A percentile compares a stretch with the other conserved stretches of the same genome.
Conservation (phyloP, 345 rosid species). For the Populus pruinosa region DNA sequence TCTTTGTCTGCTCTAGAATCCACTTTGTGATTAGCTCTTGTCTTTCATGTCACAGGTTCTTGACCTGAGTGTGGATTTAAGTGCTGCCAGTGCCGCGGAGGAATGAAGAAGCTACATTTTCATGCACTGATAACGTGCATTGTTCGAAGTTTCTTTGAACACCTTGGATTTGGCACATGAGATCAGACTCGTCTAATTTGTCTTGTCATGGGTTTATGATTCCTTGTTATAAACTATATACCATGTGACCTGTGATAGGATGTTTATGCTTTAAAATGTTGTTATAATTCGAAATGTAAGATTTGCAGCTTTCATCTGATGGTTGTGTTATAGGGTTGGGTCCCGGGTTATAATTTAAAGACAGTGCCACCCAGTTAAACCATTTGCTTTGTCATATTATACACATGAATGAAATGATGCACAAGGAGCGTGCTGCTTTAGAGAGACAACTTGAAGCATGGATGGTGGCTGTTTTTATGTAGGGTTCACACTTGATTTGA, state of each 20-base stretch:
- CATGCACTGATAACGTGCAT: neutral
- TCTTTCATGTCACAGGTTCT: constrained; percentile 42
- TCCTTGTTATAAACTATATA: neutral
- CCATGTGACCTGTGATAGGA: constrained; percentile 3
- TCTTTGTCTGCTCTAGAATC: neutral
- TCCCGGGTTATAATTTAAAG: neutral
- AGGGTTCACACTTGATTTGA: too few species aligned
- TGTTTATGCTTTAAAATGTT: neutral
- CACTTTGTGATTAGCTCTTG: neutral
- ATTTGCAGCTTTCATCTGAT: neutral
- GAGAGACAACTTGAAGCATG: too few species aligned
- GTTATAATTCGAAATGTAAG: neutral
- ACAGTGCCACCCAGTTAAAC: too few species aligned
- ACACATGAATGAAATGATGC: too few species aligned
- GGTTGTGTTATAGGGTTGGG: neutral
- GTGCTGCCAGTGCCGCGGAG: constrained; percentile 90
- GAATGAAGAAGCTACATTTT: constrained; percentile 41
- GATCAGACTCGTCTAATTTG: neutral
- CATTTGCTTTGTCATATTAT: too few species aligned
- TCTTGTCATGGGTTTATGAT: neutral
- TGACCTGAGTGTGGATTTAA: constrained; percentile 85
- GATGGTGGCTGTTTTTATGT: too few species aligned
- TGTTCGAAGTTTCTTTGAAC: neutral
- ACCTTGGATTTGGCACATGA: neutral
- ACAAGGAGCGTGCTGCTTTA: too few species aligned